These are phyloP conservation scores for Mycena rosella DNA, from an alignment of 768 basidiomycete genomes.

Conservation along the genomic window DNA sequence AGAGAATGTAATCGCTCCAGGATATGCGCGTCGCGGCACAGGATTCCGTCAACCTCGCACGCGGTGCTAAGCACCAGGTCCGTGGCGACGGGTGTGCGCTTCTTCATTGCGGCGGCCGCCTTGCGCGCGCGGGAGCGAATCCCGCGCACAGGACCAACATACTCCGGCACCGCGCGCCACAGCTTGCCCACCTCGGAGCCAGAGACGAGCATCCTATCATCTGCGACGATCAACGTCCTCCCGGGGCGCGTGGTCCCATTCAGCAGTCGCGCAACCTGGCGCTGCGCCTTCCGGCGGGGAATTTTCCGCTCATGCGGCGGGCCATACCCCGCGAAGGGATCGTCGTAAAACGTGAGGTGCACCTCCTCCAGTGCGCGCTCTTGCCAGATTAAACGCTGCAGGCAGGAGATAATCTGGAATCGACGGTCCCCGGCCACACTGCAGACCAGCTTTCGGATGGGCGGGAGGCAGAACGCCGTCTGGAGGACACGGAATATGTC, in stretches of 20 bases:
- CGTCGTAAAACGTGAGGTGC: not conserved
- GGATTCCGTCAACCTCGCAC: not conserved
- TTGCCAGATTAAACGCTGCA: not conserved
- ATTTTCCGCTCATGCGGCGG: not conserved
- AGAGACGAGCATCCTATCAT: not conserved
- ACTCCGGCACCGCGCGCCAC: conserved; percentile 11
- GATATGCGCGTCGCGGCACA: not conserved
- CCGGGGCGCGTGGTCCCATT: conserved; percentile 6
- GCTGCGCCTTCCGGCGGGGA: conserved; percentile 3
- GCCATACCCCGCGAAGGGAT: not conserved
- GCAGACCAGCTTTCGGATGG: conserved; percentile 12
- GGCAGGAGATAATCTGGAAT: conserved; percentile 4
- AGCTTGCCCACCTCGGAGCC: not conserved
- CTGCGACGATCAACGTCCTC: not conserved
- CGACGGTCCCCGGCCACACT: not conserved
- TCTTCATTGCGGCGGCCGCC: not conserved
- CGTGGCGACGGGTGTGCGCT: not conserved
- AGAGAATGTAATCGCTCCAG: conserved; percentile 2
- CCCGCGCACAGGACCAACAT: not conserved
- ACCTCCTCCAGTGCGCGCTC: not conserved
- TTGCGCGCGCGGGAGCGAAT: conserved; percentile 2
- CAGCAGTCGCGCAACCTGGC: conserved; percentile 6
- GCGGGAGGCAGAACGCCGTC: conserved; percentile 25
- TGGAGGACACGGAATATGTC: conserved; percentile 7
- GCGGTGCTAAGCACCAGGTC: conserved; percentile 4